Evolutionary conservation across 208 protist species (phyloP).

Genomic region (Trypanosoma brucei): DNA sequence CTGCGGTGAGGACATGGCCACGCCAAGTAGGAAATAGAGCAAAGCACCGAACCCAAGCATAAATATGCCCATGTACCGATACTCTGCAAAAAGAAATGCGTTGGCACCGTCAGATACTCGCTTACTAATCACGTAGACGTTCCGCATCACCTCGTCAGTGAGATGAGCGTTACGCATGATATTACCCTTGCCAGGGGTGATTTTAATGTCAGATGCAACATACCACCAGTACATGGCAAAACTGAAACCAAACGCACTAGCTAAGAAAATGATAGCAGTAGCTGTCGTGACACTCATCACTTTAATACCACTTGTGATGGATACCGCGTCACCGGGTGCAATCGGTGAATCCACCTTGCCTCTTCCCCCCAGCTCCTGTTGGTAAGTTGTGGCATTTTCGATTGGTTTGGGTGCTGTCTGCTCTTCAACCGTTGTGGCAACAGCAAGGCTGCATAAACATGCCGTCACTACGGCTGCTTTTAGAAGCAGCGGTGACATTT

Average conservation of each 20-base stretch:
- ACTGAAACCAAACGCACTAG: slow-evolving; percentile 51
- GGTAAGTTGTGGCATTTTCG: too few relatives aligned
- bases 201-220: slow-evolving; percentile 48
- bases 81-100: slow-evolving; percentile 78
- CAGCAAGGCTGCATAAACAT: too few relatives aligned
- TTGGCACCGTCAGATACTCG: slow-evolving; percentile 75
- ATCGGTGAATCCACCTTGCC: too few relatives aligned
- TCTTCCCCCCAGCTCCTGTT: too few relatives aligned
- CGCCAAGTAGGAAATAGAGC: slow-evolving; percentile 75
- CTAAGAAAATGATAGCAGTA: slow-evolving; percentile 47
- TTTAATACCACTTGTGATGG: too few relatives aligned
- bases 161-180: slow-evolving; percentile 62
- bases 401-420: too few relatives aligned
- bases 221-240: slow-evolving; percentile 88
- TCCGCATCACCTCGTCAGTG: slow-evolving; percentile 82
- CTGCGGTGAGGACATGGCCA: slow-evolving; percentile 47
- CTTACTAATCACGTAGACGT: slow-evolving; percentile 53
- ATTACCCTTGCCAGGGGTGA: slow-evolving; percentile 54
- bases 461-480: too few relatives aligned
- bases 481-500: too few relatives aligned
- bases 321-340: too few relatives aligned
- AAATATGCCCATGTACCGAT: slow-evolving; percentile 86
- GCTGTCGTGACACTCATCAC: slow-evolving; percentile 28
- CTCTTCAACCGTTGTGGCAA: too few relatives aligned
- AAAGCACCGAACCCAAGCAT: slow-evolving; percentile 65